Percentiles rank a stretch among this genome's conserved stretches.
These are phyloP conservation scores for Calonectria honghensis DNA, from an alignment of 2,329 filamentous ascomycete species.

Conservation along the genomic window DNA sequence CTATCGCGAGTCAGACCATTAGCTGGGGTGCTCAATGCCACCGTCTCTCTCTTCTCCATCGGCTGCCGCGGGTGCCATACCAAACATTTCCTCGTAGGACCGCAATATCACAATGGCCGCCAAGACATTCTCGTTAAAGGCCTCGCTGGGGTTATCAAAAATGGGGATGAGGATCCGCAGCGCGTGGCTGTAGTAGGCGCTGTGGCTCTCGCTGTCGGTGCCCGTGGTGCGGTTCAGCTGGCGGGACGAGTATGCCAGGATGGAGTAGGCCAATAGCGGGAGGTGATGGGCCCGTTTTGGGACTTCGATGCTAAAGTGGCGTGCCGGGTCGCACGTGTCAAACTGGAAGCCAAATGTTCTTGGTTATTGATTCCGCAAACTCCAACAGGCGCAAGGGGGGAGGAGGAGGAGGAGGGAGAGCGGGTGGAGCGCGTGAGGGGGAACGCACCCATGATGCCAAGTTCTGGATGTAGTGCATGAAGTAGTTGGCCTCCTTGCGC, in stretches of 20 bases:
- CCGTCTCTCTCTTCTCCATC: background rate
- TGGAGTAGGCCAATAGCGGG: conserved; percentile 60
- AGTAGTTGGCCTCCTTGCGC: conserved; percentile 44
- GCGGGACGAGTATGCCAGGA: conserved; percentile 53
- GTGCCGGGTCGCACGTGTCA: conserved; percentile 64
- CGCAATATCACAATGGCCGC: conserved; percentile 62
- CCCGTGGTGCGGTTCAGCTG: conserved; percentile 47
- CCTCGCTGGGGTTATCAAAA: conserved; percentile 58
- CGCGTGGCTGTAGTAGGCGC: conserved; percentile 64
- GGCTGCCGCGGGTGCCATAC: conserved; percentile 41
- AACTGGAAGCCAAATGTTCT: conserved; percentile 54
- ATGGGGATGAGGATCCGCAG: conserved; percentile 62
- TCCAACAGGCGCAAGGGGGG: background rate
- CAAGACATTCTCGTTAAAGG: conserved; percentile 62
- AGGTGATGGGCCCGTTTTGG: conserved; percentile 63
- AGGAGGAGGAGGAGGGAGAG: background rate
- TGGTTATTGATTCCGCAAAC: conserved; percentile 31
- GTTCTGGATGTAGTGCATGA: conserved; percentile 49
- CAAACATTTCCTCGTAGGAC: conserved; percentile 64
- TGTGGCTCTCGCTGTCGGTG: conserved; percentile 56
- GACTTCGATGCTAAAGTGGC: conserved; percentile 64
- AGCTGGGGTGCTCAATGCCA: background rate
- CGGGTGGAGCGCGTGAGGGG: background rate
- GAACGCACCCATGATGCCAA: conserved; percentile 43
- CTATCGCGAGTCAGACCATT: conserved; percentile 35